Evolutionary conservation across 345 rosid species (phyloP).

Genomic region (Melaleuca quinquenervia): DNA sequence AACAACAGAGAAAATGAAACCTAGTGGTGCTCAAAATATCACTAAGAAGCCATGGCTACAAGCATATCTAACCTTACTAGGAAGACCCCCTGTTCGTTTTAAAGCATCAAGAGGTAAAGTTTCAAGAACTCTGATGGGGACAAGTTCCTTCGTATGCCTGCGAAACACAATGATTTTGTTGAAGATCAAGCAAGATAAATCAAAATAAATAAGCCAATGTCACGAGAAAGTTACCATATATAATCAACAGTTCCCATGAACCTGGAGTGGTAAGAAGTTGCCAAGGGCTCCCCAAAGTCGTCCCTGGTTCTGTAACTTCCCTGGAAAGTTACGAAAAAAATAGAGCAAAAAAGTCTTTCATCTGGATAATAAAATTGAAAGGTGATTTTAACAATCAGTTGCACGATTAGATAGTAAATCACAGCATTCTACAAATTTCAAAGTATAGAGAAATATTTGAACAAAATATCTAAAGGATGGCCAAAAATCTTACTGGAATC

Average conservation of each 20-base stretch:
- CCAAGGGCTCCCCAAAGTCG: constrained; percentile 71
- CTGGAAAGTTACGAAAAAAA: constrained; percentile 20
- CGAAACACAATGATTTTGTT: background rate
- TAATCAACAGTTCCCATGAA: constrained; percentile 94
- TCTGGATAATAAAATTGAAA: background rate
- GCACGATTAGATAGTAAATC: background rate
- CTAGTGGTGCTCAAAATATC: background rate
- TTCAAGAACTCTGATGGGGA: constrained; percentile 83
- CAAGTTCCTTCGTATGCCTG: constrained; percentile 77
- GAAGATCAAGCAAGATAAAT: background rate
- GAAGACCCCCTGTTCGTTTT: constrained; percentile 62
- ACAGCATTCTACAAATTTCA: background rate
- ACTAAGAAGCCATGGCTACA: background rate
- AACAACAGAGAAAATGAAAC: background rate
- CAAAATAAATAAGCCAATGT: background rate
- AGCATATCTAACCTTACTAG: constrained; percentile 47
- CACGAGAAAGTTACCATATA: constrained; percentile 48
- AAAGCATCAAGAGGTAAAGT: constrained; percentile 58
- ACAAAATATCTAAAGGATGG: background rate
- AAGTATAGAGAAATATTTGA: background rate
- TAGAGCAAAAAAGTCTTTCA: background rate
- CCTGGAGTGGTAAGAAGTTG: constrained; percentile 78
- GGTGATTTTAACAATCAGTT: background rate
- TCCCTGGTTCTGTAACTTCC: constrained; percentile 53
- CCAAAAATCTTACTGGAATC: constrained; percentile 38